Evolutionary conservation across 1,284 basidiomycete species (phyloP), one percentile per base, ranked within the genome.

Genomic region (Pyrrhoderma noxium): DNA sequence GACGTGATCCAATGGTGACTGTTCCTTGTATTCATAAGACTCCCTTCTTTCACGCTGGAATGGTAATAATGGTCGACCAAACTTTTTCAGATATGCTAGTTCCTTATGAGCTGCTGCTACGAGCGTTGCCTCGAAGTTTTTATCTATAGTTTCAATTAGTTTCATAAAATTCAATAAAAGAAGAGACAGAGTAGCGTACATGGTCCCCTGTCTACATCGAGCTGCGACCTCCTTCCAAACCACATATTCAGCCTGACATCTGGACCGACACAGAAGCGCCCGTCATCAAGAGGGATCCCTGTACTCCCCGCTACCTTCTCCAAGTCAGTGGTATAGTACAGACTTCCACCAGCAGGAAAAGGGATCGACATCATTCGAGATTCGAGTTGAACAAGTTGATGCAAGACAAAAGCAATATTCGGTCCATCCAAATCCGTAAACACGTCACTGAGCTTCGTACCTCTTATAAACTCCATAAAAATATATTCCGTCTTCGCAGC

Each of bases 321-420:
- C 39, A 52, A 47, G 60, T 77, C 73, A 3, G 68, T 13, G 8
- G 67, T 43, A 54, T 68, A 77, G 64, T 78, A 77, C 2, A 77
- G 64, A 64, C 74, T 76, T 64, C 75, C 72, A 38, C 74, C 72
- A 65, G 72, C 73, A 14, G 73, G 75, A 54, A 78, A 77, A 58
- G 68, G 1, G 52, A 74, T 67, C 35, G 70, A 71, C 75, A 76
- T 76, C 64, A 77, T 72, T 1, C 54, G 44, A 2, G 70, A 67
- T 64, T 78, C 75, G 58, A 79, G 65, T 60, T 74, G 22, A 64
- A 58, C 66, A 60, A 77, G 62, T 58, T 77, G 70, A 44, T 66
- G 66, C 53, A 67, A 54, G 62, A 77, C 45, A 0, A 71, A 75
- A 56, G 60, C 52, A 61, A 77, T 60, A 9, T 75, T 70, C 55